These are phyloP conservation scores for Cordyceps fumosorosea DNA, from an alignment of 2,329 filamentous ascomycete species.

Conservation along the genomic window DNA sequence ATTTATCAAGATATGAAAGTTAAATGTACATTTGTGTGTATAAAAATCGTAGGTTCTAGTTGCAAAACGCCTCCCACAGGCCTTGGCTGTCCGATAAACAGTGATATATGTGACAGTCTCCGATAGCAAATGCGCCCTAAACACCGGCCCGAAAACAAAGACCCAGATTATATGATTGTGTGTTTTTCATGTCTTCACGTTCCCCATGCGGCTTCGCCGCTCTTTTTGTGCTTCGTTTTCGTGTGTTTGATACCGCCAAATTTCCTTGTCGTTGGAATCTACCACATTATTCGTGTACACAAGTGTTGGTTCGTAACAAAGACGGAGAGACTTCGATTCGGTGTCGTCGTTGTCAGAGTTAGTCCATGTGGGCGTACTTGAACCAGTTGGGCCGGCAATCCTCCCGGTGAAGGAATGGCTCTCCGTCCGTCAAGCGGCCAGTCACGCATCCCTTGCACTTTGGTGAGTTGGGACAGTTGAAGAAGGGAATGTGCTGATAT, in stretches of 20 bases:
- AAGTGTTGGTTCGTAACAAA: not conserved
- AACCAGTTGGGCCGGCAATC: constrained; percentile 97
- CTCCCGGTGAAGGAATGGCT: constrained; percentile 76
- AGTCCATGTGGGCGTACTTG: constrained; percentile 83
- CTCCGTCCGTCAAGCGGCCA: constrained; percentile 84
- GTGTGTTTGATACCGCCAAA: not conserved
- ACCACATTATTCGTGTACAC: not conserved
- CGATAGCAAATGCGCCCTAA: constrained; percentile 9
- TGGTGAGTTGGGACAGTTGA: constrained; percentile 95
- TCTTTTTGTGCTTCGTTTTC: not conserved
- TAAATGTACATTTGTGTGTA: constrained; percentile 16
- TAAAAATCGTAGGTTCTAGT: not conserved
- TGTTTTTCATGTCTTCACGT: not conserved
- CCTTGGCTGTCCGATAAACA: not conserved
- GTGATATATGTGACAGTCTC: not conserved
- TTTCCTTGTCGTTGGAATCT: not conserved
- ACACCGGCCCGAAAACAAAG: constrained; percentile 6
- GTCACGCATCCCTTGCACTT: constrained; percentile 87
- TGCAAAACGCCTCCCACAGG: not conserved
- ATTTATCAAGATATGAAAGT: constrained; percentile 12
- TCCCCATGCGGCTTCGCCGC: not conserved
- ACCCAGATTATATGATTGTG: constrained; percentile 3
- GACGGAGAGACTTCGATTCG: not conserved
- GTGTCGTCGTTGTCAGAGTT: constrained; percentile 19
- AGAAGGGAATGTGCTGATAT: constrained; percentile 97